Evolutionary conservation across 495 filamentous ascomycete genomes (phyloP), one percentile per base, ranked within the genome.

Genomic region (Penicillium ochrochloron): DNA sequence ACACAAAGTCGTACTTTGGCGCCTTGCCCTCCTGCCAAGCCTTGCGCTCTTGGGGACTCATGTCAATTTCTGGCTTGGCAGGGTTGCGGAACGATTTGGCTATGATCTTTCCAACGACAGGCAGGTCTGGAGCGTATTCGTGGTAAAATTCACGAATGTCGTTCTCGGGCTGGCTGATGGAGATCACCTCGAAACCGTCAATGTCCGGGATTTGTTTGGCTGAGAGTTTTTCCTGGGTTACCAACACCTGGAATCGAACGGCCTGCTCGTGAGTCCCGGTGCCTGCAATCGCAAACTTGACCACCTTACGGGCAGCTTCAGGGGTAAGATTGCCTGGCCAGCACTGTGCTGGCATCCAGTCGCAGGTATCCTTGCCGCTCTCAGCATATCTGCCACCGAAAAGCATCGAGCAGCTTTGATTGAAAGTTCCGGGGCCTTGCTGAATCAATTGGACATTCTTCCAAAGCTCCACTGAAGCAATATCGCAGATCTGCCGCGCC

Each of bases 341-440:
- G 4, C 57, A 37, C 12, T 71, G 59, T 52, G 69, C 66, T 23
- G 62, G 51, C 23, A 62, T 56, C 74, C 63, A 75, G 19, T 61
- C 67, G 27, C 44, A 61, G 15, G 58, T 63, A 17, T 73, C 74
- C 19, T 64, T 64, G 57, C 78, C 75, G 0, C 74, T 55, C 12
- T 73, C 76, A 35, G 75, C 70, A 53, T 79, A 80, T 39, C 76
- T 74, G 4, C 85, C 86, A 1, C 84, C 85, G 57, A 84, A 88
- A 7, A 89, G 78, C n/a, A 76, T 81, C 23, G 86, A 88, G 61
- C 82, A 85, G 17, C 86, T 83, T n/a, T 68, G 73, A 70, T 96
- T 93, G 83, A 97, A 97, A 51, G 78, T 67, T 6, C 94, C 93
- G 0, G 92, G 93, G 8, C 91, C 82, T 2, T 75, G 60, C 3